Evolutionary conservation across 306 rosid species (phyloP).

Genomic region (Glycine tomentella): DNA sequence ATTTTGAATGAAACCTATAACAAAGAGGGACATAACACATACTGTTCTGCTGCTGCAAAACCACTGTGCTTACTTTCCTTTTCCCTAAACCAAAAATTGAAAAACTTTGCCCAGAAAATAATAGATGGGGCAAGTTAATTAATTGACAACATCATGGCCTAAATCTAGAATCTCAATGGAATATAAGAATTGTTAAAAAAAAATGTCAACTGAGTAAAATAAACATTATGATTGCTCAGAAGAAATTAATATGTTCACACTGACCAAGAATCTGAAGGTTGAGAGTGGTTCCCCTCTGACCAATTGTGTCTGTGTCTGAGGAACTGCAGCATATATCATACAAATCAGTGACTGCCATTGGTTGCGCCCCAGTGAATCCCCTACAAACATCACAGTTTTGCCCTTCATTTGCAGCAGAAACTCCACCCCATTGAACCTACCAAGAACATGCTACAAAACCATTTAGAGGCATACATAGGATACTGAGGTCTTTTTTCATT

Average conservation of each 20-base stretch:
- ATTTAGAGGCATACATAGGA: conserved; percentile 44
- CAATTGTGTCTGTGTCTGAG: conserved; percentile 72
- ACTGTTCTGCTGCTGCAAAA: conserved; percentile 12
- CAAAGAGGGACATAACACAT: conserved; percentile 7
- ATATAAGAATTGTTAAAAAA: neutral
- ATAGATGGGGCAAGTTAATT: neutral
- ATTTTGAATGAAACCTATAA: conserved; percentile 36
- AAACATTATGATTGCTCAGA: neutral
- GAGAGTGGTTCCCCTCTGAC: conserved; percentile 84
- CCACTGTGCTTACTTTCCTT: conserved; percentile 20
- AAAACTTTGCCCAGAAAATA: neutral
- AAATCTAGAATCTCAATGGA: conserved; percentile 24
- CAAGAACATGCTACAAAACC: conserved; percentile 60
- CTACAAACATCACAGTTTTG: conserved; percentile 90
- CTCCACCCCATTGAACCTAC: conserved; percentile 87
- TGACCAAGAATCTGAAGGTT: conserved; percentile 82
- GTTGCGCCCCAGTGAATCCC: conserved; percentile 87
- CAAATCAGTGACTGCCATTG: conserved; percentile 97
- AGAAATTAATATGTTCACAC: conserved; percentile 25
- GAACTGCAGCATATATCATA: conserved; percentile 66
- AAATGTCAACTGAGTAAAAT: conserved; percentile 16
- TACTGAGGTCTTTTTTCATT: neutral
- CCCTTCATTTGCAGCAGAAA: conserved; percentile 80
- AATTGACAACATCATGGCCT: conserved; percentile 7
- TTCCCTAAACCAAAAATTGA: conserved; percentile 36